Evolutionary conservation across 257 asterid genomes (phyloP).

Genomic region (Nicotiana tomentosiformis): DNA sequence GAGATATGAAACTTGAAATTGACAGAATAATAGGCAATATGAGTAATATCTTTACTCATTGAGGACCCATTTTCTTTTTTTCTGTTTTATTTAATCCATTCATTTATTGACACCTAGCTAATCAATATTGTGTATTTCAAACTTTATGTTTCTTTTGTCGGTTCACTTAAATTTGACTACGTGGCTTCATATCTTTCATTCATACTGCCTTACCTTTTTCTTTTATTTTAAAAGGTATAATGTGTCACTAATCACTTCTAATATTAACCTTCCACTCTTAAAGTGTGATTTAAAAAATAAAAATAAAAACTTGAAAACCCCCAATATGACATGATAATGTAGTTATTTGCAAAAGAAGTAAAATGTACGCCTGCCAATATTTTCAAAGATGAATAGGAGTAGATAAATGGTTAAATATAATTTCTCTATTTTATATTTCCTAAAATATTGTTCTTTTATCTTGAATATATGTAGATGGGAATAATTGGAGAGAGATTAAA

Average conservation of each 20-base stretch:
- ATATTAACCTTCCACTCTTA: background rate
- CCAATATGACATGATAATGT: background rate
- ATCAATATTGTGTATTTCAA: too few species aligned
- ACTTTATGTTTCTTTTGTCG: too few species aligned
- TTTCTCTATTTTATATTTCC: background rate
- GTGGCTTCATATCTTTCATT: background rate
- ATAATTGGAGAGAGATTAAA: slow-evolving; percentile 32
- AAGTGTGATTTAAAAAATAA: background rate
- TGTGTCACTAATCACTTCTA: too few species aligned
- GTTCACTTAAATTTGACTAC: background rate
- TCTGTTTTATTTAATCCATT: background rate
- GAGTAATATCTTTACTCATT: too few species aligned
- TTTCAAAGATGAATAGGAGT: background rate
- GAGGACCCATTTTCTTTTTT: too few species aligned
- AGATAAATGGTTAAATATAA: background rate
- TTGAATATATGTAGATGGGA: slow-evolving; percentile 49
- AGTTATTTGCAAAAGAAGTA: background rate
- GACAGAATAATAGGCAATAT: too few species aligned
- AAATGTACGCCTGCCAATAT: too few species aligned
- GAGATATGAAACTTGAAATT: too few species aligned
- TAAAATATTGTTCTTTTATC: background rate
- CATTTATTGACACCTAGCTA: background rate
- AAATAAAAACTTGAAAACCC: too few species aligned
- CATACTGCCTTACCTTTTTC: background rate
- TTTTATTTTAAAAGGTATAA: too few species aligned